phyloP scores from a whole-genome alignment of 2,329 filamentous ascomycete genomes.

The Endocalyx cinctus region DNA sequence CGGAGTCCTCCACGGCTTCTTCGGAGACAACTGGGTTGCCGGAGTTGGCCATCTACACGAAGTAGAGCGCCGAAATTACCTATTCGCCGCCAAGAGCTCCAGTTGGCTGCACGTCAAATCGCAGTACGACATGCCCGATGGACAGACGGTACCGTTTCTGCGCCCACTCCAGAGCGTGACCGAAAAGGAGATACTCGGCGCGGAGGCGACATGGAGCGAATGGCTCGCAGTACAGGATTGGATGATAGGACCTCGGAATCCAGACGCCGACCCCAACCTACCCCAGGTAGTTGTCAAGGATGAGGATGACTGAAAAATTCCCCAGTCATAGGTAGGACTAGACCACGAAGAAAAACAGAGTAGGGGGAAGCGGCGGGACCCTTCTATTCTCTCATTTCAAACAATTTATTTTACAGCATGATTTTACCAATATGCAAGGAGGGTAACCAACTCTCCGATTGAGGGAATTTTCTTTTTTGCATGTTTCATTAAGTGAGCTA shows the following conservation, averaged over 20 bases:
- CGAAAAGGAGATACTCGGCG: constrained; percentile 74
- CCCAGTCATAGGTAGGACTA: too few relatives aligned
- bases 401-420: too few relatives aligned
- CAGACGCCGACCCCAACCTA: constrained; percentile 34
- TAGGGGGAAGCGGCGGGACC: too few relatives aligned
- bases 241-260: constrained; percentile 86
- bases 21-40: constrained; percentile 83
- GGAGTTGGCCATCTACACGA: constrained; percentile 83
- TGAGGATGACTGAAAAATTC: constrained; percentile 24
- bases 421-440: too few relatives aligned
- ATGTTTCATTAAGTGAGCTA: too few relatives aligned
- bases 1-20: constrained; percentile 88
- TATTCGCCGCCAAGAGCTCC: constrained; percentile 91
- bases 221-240: constrained; percentile 98
- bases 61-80: constrained; percentile 85
- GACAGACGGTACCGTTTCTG: constrained; percentile 84
- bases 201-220: constrained; percentile 84
- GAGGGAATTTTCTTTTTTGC: too few relatives aligned
- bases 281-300: constrained; percentile 26
- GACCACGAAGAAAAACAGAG: too few relatives aligned
- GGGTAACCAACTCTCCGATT: too few relatives aligned
- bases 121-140: constrained; percentile 80
- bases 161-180: constrained; percentile 73
- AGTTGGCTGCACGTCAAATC: constrained; percentile 86
- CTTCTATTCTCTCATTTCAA: too few relatives aligned